Percentiles rank a stretch among this genome's conserved stretches.
These are phyloP conservation scores for Apiospora saccharicola DNA, from an alignment of 2,329 filamentous ascomycete species.

Conservation along the genomic window DNA sequence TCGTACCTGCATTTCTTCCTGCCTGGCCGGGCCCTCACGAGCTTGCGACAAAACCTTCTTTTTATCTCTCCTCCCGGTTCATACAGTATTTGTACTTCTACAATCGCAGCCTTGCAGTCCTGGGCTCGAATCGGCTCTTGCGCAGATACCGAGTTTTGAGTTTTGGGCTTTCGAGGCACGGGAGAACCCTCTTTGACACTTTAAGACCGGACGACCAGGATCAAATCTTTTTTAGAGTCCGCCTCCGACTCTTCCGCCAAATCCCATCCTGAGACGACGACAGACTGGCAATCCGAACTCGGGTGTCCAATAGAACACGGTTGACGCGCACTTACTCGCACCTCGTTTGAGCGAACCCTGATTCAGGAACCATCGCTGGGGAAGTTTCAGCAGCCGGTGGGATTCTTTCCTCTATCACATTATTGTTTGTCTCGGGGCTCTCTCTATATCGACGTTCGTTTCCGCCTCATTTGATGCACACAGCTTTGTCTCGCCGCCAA, in stretches of 20 bases:
- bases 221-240: constrained; percentile 21
- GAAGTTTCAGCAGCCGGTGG: constrained; percentile 10
- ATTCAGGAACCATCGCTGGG: constrained; percentile 15
- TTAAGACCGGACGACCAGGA: constrained; percentile 19
- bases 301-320: constrained; percentile 20
- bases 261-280: constrained; percentile 24
- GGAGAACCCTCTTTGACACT: constrained; percentile 19
- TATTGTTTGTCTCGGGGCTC: neutral
- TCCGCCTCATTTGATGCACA: neutral
- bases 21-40: neutral
- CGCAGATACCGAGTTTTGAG: constrained; percentile 13
- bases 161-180: constrained; percentile 17
- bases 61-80: neutral
- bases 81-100: neutral
- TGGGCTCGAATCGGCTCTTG: neutral
- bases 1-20: constrained; percentile 1
- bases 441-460: neutral
- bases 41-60: constrained; percentile 18
- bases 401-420: constrained; percentile 11
- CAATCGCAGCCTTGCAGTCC: neutral
- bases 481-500: neutral
- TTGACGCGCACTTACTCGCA: constrained; percentile 22
- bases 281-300: constrained; percentile 16
- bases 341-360: constrained; percentile 17
- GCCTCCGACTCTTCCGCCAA: constrained; percentile 19